phyloP scores from a whole-genome alignment of 257 asterid species.

The Plantago major region DNA sequence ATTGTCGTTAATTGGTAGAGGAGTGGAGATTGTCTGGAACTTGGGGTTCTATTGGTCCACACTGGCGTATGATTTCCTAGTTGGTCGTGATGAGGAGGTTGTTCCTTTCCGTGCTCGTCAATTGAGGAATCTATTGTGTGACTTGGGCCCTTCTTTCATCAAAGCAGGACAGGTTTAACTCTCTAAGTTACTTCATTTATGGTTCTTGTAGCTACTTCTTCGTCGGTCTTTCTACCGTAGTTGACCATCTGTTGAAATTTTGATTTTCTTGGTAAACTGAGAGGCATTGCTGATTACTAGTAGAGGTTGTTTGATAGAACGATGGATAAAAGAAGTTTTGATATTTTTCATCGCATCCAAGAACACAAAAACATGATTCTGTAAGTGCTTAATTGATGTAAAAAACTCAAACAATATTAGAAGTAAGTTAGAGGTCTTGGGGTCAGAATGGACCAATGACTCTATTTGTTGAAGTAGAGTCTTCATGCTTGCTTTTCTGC shows the following conservation, averaged over 20 bases:
- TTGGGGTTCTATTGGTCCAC: conserved; percentile 92
- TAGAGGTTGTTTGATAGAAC: too few species aligned
- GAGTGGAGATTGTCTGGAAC: conserved; percentile 91
- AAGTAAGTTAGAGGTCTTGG: too few species aligned
- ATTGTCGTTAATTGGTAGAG: conserved; percentile 81
- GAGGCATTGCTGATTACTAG: neutral
- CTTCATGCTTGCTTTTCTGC: too few species aligned
- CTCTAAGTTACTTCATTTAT: conserved; percentile 11
- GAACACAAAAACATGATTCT: too few species aligned
- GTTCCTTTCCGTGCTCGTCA: conserved; percentile 99
- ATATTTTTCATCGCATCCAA: too few species aligned
- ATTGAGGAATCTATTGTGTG: conserved; percentile 86
- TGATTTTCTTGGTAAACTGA: neutral
- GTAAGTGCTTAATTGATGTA: too few species aligned
- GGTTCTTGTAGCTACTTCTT: neutral
- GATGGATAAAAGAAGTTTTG: too few species aligned
- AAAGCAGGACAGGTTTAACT: conserved; percentile 96
- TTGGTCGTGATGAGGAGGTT: conserved; percentile 98
- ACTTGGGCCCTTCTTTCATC: conserved; percentile 97
- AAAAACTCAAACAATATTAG: too few species aligned
- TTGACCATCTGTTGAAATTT: neutral
- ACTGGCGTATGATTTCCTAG: conserved; percentile 65
- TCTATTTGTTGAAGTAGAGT: too few species aligned
- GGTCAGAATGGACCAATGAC: too few species aligned
- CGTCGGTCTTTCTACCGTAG: too few species aligned